Base-by-base conservation (phyloP, 2,329 filamentous ascomycete species). In the Fusarium compactum region DNA sequence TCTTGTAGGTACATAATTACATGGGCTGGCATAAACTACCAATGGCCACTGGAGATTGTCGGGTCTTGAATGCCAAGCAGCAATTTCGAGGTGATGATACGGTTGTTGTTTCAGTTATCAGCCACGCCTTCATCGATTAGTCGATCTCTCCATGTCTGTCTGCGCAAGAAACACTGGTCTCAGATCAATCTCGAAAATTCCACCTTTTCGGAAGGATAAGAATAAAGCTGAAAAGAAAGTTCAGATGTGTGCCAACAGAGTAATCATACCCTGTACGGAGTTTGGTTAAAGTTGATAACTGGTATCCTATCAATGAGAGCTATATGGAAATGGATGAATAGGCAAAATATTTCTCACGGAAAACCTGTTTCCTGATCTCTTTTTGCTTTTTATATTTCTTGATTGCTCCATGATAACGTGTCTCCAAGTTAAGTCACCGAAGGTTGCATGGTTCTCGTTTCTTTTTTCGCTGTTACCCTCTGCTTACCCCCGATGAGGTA, bases 371-470 rank as follows among this genome's bases (percentile, higher is more conserved):
- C 3, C 18, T 38, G 34, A 4, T 7, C 18, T n/a, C 2, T 7
- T 38, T 38, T 38, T 38, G 34, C 34, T 38, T 38, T 38, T 38
- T 7, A 3, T n/a, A 6, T 7, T 4, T 6, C 6, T 12, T 18
- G 0, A 11, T 6, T 1, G 3, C 16, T 18, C 32, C 16, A 38
- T 18, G 16, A 18, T 5, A 38, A 18, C 2, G 1, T 38, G 34
- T 38, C 3, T n/a, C 10, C 34, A n/a, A 12, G 1, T 2, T 3
- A n/a, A n/a, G 10, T n/a, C 6, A n/a, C 10, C 1, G 10, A n/a
- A n/a, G 18, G 18, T 12, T 38, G 6, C 34, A 38, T 12, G 18
- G 34, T 1, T 38, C 12, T 38, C 34, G 18, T 38, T 38, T 38
- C 34, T 38, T 38, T n/a, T 38, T 38, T n/a, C 10, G 3, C 10